These are phyloP conservation scores for Saturnispora gosingensis DNA, from an alignment of 805 yeast genomes.

Conservation along the genomic window DNA sequence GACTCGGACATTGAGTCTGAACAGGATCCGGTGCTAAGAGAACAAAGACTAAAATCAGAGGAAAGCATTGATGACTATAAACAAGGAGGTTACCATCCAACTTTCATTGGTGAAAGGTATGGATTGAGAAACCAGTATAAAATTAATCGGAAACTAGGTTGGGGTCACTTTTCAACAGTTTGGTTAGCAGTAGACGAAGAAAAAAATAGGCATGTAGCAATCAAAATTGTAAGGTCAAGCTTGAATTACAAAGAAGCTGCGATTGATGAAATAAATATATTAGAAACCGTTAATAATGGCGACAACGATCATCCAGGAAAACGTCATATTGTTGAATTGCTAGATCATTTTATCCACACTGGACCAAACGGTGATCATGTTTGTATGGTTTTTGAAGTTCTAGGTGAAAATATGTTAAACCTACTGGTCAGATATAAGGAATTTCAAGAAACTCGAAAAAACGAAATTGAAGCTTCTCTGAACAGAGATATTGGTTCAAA, in stretches of 20 bases:
- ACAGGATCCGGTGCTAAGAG: conserved; percentile 16
- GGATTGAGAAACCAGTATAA: conserved; percentile 37
- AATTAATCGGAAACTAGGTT: conserved; percentile 50
- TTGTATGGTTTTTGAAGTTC: conserved; percentile 57
- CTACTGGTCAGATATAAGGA: conserved; percentile 40
- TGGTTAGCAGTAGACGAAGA: conserved; percentile 45
- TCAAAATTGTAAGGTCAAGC: conserved; percentile 51
- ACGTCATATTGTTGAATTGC: conserved; percentile 40
- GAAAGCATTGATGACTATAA: conserved; percentile 46
- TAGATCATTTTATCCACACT: conserved; percentile 44
- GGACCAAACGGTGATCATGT: conserved; percentile 61
- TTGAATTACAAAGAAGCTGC: conserved; percentile 53
- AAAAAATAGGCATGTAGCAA: conserved; percentile 42
- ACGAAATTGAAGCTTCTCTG: conserved; percentile 15
- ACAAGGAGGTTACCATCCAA: conserved; percentile 60
- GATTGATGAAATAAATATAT: conserved; percentile 47
- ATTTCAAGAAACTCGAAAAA: conserved; percentile 26
- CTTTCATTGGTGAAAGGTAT: conserved; percentile 44
- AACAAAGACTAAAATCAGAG: conserved; percentile 30
- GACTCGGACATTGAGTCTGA: conserved; percentile 15
- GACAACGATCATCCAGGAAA: conserved; percentile 40
- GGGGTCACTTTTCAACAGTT: conserved; percentile 70
- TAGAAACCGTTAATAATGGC: conserved; percentile 28
- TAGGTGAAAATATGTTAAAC: conserved; percentile 51
- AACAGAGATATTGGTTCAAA: conserved; percentile 1